A percentile compares a stretch with the other conserved stretches of the same genome.
Evolutionary conservation across 148 eudicot species (phyloP).

Genomic region (Agrostemma githago): DNA sequence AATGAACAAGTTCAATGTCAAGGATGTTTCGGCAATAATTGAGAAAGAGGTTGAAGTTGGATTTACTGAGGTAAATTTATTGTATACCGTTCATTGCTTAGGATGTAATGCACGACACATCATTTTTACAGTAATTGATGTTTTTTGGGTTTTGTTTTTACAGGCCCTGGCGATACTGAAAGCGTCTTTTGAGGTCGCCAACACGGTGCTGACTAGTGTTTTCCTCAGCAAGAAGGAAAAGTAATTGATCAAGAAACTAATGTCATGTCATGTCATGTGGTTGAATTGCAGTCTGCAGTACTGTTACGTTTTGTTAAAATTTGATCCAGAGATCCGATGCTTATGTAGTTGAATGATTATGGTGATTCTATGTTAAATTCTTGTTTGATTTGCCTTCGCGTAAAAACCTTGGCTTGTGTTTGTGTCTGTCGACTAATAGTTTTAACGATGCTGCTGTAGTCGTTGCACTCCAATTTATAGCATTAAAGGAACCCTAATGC

Average conservation of each 20-base stretch:
- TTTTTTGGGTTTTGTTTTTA: neutral
- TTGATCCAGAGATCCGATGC: neutral
- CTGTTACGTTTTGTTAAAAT: neutral
- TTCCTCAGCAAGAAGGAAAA: slow-evolving; percentile 8
- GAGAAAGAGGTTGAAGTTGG: slow-evolving; percentile 23
- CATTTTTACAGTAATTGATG: too few species aligned
- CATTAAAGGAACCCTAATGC: too few species aligned
- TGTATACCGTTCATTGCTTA: too few species aligned
- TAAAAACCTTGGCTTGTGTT: too few species aligned
- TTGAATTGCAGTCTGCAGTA: neutral
- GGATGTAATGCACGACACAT: too few species aligned
- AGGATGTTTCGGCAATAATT: neutral
- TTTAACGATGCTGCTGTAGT: too few species aligned
- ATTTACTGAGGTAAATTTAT: slow-evolving; percentile 16
- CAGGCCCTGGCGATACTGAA: slow-evolving; percentile 12
- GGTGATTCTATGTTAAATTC: too few species aligned
- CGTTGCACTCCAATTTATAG: too few species aligned
- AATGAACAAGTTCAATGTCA: neutral
- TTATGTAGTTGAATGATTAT: too few species aligned
- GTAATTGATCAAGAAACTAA: too few species aligned
- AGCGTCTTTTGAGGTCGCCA: slow-evolving; percentile 23
- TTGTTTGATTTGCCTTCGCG: too few species aligned
- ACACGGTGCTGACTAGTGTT: slow-evolving; percentile 21
- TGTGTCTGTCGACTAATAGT: too few species aligned
- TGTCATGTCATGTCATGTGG: neutral